phyloP scores from a whole-genome alignment of 2,329 filamentous ascomycete genomes.

The Verticillium isaacii region DNA sequence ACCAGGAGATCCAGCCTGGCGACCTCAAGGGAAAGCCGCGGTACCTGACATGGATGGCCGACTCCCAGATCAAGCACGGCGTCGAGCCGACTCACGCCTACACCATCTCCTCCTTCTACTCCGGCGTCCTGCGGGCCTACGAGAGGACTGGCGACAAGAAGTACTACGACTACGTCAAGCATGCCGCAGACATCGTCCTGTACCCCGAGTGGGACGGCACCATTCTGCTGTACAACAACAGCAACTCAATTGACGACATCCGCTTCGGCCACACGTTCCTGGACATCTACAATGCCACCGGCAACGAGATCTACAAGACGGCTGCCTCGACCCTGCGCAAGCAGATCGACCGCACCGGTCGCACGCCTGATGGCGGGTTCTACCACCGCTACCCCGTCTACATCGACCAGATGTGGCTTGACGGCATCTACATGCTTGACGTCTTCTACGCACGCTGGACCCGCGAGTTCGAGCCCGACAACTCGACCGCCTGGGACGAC shows the following conservation, averaged over 20 bases:
- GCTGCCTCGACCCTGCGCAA: slow-evolving; percentile 5
- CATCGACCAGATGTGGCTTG: slow-evolving; percentile 25
- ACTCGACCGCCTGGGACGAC: slow-evolving; percentile 34
- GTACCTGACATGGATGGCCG: slow-evolving; percentile 21
- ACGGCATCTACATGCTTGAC: slow-evolving; percentile 41
- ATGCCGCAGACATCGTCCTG: slow-evolving; percentile 15
- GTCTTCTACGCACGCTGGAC: slow-evolving; percentile 28
- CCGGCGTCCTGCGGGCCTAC: slow-evolving; percentile 15
- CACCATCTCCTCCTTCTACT: slow-evolving; percentile 21
- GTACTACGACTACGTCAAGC: slow-evolving; percentile 19
- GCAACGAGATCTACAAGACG: slow-evolving; percentile 11
- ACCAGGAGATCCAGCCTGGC: slow-evolving; percentile 8
- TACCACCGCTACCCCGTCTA: slow-evolving; percentile 18
- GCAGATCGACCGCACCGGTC: slow-evolving; percentile 10
- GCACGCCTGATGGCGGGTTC: slow-evolving; percentile 9
- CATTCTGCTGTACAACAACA: slow-evolving; percentile 10
- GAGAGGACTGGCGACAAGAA: slow-evolving; percentile 16
- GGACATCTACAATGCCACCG: slow-evolving; percentile 8
- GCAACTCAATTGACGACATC: slow-evolving; percentile 13
- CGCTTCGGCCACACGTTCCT: slow-evolving; percentile 12
- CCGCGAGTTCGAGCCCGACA: slow-evolving; percentile 13
- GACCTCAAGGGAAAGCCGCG: slow-evolving; percentile 8
- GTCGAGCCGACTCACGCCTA: slow-evolving; percentile 19
- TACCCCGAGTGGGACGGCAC: slow-evolving; percentile 17
- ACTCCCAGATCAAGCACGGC: slow-evolving; percentile 20